Percentiles rank a stretch among this genome's conserved stretches.
These are phyloP conservation scores for Sungouiella thailandica DNA, from an alignment of 805 yeast species.

Conservation along the genomic window DNA sequence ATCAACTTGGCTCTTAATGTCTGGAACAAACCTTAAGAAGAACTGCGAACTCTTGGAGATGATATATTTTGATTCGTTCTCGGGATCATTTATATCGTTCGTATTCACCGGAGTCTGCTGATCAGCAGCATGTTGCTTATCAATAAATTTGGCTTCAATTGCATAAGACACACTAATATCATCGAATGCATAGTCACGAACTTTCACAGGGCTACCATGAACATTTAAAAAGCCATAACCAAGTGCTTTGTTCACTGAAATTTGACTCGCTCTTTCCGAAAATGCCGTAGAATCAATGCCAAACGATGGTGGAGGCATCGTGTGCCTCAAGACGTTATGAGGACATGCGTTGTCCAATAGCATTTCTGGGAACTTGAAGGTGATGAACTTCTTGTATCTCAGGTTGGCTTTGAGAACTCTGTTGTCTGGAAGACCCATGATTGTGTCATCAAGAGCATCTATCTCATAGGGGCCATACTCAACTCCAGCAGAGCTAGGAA, in stretches of 20 bases:
- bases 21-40: slow-evolving; percentile 36
- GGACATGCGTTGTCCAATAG: slow-evolving; percentile 50
- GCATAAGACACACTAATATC: slow-evolving; percentile 46
- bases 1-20: slow-evolving; percentile 25
- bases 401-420: slow-evolving; percentile 45
- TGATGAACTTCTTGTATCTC: slow-evolving; percentile 53
- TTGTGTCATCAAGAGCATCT: slow-evolving; percentile 44
- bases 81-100: slow-evolving; percentile 34
- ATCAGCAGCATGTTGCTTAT: slow-evolving; percentile 31
- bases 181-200: slow-evolving; percentile 42
- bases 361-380: slow-evolving; percentile 53
- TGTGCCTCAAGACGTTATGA: slow-evolving; percentile 35
- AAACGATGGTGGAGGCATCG: slow-evolving; percentile 39
- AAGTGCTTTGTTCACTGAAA: slow-evolving; percentile 34
- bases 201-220: slow-evolving; percentile 49
- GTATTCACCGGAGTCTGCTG: slow-evolving; percentile 26
- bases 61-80: slow-evolving; percentile 27
- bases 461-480: slow-evolving; percentile 39
- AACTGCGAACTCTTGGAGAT: slow-evolving; percentile 33
- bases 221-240: slow-evolving; percentile 53
- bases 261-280: slow-evolving; percentile 27
- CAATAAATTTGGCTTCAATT: slow-evolving; percentile 52
- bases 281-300: slow-evolving; percentile 38
- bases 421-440: slow-evolving; percentile 45
- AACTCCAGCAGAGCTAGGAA: slow-evolving; percentile 49